Evolutionary conservation across 108 stramenopile species (phyloP).

Genomic region (Tribonema minus): DNA sequence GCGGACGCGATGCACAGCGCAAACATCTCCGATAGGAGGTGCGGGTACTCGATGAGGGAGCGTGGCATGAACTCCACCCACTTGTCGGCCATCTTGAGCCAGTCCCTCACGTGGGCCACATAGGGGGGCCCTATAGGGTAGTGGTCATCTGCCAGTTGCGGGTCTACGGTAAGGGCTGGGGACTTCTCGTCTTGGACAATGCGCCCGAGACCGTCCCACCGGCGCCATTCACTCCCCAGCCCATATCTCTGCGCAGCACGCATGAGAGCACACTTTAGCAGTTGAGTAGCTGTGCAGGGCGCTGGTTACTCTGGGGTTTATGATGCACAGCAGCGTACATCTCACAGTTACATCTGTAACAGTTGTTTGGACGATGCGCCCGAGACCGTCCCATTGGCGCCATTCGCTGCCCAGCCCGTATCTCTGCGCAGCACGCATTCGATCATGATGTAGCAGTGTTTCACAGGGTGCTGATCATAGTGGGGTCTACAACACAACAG

Average conservation of each 20-base stretch:
- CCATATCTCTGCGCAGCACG: constrained; percentile 72
- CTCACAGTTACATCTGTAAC: too few species aligned
- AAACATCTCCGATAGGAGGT: constrained; percentile 85
- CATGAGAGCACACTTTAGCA: not conserved
- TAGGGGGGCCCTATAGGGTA: constrained; percentile 89
- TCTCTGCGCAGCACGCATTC: not conserved
- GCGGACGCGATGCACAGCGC: constrained; percentile 77
- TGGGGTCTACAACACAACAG: too few species aligned
- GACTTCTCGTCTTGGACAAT: not conserved
- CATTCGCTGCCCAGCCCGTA: constrained; percentile 78
- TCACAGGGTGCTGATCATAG: too few species aligned
- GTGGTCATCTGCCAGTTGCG: constrained; percentile 55
- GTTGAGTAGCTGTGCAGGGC: not conserved
- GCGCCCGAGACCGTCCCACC: constrained; percentile 36
- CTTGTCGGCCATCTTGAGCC: constrained; percentile 65
- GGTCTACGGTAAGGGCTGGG: not conserved
- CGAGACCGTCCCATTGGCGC: constrained; percentile 54
- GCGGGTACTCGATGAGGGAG: constrained; percentile 57
- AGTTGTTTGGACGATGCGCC: not conserved
- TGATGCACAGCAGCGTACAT: too few species aligned
- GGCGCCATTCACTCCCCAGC: constrained; percentile 67
- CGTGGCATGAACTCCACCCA: constrained; percentile 74
- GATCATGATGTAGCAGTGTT: not conserved
- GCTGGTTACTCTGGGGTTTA: too few species aligned
- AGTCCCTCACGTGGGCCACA: constrained; percentile 70